phyloP scores from a whole-genome alignment of 2,329 filamentous ascomycete species.

The Aureobasidium vineae region DNA sequence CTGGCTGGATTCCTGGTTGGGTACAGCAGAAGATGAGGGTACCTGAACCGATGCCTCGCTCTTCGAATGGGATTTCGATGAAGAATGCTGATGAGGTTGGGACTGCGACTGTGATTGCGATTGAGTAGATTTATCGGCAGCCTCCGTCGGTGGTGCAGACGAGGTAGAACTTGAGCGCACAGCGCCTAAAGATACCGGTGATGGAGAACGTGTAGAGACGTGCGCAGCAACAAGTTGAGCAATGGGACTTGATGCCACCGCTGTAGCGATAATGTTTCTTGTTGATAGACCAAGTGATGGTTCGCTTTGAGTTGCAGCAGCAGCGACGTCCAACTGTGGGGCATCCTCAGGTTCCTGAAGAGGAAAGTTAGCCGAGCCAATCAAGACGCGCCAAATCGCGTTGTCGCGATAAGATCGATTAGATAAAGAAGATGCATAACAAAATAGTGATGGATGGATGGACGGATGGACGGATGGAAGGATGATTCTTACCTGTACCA shows the following conservation, averaged over 20 bases:
- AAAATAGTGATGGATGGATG: neutral
- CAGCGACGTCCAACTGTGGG: slow-evolving; percentile 2
- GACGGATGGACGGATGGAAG: neutral
- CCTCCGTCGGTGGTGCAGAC: slow-evolving; percentile 13
- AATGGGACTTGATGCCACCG: neutral
- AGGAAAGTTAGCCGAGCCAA: slow-evolving; percentile 24
- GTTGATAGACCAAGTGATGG: slow-evolving; percentile 4
- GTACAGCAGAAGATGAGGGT: neutral
- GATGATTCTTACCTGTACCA: slow-evolving; percentile 15
- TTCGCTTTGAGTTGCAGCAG: slow-evolving; percentile 1
- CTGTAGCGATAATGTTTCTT: neutral
- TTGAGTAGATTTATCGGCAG: slow-evolving; percentile 15
- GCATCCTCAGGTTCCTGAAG: neutral
- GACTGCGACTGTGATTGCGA: slow-evolving; percentile 4
- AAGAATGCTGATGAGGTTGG: neutral
- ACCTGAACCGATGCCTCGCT: neutral
- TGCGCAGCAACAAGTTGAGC: neutral
- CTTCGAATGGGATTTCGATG: neutral
- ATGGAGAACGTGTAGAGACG: neutral
- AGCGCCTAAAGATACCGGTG: slow-evolving; percentile 4
- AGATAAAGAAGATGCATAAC: neutral
- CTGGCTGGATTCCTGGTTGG: neutral
- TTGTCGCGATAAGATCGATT: neutral
- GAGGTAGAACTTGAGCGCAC: slow-evolving; percentile 21
- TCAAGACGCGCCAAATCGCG: slow-evolving; percentile 3